Percentiles rank a stretch among this genome's conserved stretches.
Conservation (phyloP, 306 rosid genomes). For the barrel medic (Medicago truncatula) region MtrunA17r5.0-ANR NC_053049.1:37520501-37521000, state of each 20-base stretch:
- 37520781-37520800: slow-evolving; percentile 37
- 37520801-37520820: slow-evolving; percentile 77
- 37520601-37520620: slow-evolving; percentile 83
- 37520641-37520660: slow-evolving; percentile 51
- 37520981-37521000: slow-evolving; percentile 78
- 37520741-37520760: neutral
- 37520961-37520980: slow-evolving; percentile 74
- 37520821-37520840: slow-evolving; percentile 64
- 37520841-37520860: slow-evolving; percentile 71
- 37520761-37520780: neutral
- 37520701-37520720: slow-evolving; percentile 87
- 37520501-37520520: slow-evolving; percentile 67
- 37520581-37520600: slow-evolving; percentile 77
- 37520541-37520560: slow-evolving; percentile 53
- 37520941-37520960: slow-evolving; percentile 72
- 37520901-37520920: slow-evolving; percentile 34
- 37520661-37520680: slow-evolving; percentile 74
- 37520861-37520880: slow-evolving; percentile 66
- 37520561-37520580: slow-evolving; percentile 71
- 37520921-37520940: slow-evolving; percentile 66
- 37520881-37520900: slow-evolving; percentile 50
- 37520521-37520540: slow-evolving; percentile 76
- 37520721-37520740: neutral
- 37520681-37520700: slow-evolving; percentile 76
- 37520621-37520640: slow-evolving; percentile 64